Evolutionary conservation across 495 filamentous ascomycete genomes (phyloP), one percentile per base, ranked within the genome.

Genomic region (Penicillium goetzii): DNA sequence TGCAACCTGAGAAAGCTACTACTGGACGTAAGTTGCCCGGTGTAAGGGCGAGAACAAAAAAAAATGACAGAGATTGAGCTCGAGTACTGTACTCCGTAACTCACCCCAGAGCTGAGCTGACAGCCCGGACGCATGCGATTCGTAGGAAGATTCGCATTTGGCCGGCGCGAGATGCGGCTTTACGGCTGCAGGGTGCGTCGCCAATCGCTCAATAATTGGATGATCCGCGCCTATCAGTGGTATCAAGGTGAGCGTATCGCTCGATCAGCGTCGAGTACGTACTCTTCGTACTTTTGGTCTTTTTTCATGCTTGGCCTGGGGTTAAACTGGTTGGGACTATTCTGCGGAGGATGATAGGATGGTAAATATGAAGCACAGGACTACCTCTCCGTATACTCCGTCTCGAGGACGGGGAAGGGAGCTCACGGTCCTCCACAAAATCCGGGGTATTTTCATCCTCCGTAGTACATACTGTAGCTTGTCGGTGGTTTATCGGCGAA

Each of bases 201-300:
- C 41, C 15, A 26, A 59, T 51, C 47, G 47, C n/a, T 58, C 62
- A 60, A 68, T 67, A 60, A 69, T 72, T 72, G 60, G 64, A 50
- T 32, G 62, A 65, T 69, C 64, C 51, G 54, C 67, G 69, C 67
- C 69, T 69, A 72, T 71, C 66, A 67, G 69, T 34, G 26, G 8
- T 10, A 47, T 47, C 21, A 23, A 47, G 19, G 43, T 23, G 43
- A 40, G 21, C 30, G 40, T 41, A 41, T 61, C 58, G 32, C 17
- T 17, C 5, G 47, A 47, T 25, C 43, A 12, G 9, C 21, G 12
- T 23, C 19, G 43, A 12, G 43, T 9, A 47, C 10, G 9, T 47
- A 47, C 43, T 17, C n/a, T 47, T 47, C 25, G 47, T 17, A 12
- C 25, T 4, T 30, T n/a, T n/a, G n/a, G n/a, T n/a, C n/a, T n/a